Base-by-base conservation (phyloP, 139 green algal species). In the Haematococcus lacustris region DNA sequence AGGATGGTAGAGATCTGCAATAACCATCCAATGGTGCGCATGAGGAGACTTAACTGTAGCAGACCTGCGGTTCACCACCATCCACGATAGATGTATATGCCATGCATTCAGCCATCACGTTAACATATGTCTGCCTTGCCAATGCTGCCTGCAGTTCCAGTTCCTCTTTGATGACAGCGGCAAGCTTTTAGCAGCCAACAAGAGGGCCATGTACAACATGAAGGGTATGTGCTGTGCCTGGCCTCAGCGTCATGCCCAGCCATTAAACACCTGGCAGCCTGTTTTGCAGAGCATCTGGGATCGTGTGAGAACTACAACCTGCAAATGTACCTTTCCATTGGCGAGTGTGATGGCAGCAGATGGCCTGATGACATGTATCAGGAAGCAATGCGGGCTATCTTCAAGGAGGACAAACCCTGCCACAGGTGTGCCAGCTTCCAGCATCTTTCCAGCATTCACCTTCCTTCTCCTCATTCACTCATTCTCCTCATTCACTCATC, bases 11-110 rank as follows among this genome's bases (percentile, higher is more conserved):
- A 83, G 53, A 88, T 88, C 70, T 84, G 77, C 66, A 77, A 88
- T 73, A 84, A 83, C 64, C 83, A 86, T 37, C 82, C 85, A 7
- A 90, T 90, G 80, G n/a, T n/a, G n/a, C n/a, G n/a, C n/a, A n/a
- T n/a, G n/a, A n/a, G n/a, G n/a, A n/a, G n/a, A n/a, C n/a, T n/a
- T n/a, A n/a, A n/a, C n/a, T n/a, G n/a, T n/a, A n/a, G n/a, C n/a
- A n/a, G n/a, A n/a, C n/a, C n/a, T n/a, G n/a, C n/a, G n/a, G n/a
- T n/a, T n/a, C n/a, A n/a, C n/a, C n/a, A n/a, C n/a, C n/a, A n/a
- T n/a, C n/a, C n/a, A n/a, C n/a, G n/a, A n/a, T n/a, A n/a, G n/a
- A n/a, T n/a, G n/a, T n/a, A n/a, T n/a, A n/a, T n/a, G n/a, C n/a
- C n/a, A n/a, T n/a, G n/a, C n/a, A n/a, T n/a, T n/a, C n/a, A n/a